Evolutionary conservation across 2,329 filamentous ascomycete species (phyloP).

Genomic region (Hysterium pulicare): DNA sequence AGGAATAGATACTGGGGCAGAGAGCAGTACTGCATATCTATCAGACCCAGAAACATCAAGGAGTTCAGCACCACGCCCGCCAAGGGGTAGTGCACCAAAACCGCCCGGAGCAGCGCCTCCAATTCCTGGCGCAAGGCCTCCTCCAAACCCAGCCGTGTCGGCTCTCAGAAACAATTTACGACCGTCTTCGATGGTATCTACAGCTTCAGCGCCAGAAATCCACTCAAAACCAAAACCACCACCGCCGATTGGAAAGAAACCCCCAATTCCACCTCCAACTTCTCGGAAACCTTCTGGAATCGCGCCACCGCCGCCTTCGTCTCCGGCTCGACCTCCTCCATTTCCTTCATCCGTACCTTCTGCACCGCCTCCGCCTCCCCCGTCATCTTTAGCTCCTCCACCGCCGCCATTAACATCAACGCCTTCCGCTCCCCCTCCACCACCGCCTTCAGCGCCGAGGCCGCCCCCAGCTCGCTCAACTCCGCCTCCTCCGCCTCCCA

Average conservation of each 20-base stretch:
- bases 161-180: conserved; percentile 47
- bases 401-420: conserved; percentile 40
- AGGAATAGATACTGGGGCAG: conserved; percentile 60
- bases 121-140: conserved; percentile 51
- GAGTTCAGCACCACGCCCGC: conserved; percentile 53
- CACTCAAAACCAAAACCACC: conserved; percentile 63
- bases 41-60: conserved; percentile 70
- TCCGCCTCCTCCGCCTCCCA: conserved; percentile 48
- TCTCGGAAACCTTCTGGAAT: conserved; percentile 56
- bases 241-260: conserved; percentile 74
- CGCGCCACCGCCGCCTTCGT: conserved; percentile 40
- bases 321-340: conserved; percentile 41
- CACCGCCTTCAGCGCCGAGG: conserved; percentile 37
- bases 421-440: conserved; percentile 32
- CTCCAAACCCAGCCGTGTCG: conserved; percentile 57
- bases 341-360: conserved; percentile 34
- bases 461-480: conserved; percentile 33
- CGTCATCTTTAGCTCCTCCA: conserved; percentile 37
- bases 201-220: conserved; percentile 54
- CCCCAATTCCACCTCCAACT: conserved; percentile 55
- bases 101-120: conserved; percentile 51
- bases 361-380: conserved; percentile 30
- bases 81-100: conserved; percentile 48
- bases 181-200: conserved; percentile 59
- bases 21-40: conserved; percentile 67